Percentiles rank a stretch among this genome's conserved stretches.
These are phyloP conservation scores for Helminthosporium solani DNA, from an alignment of 2,329 filamentous ascomycete species.

Conservation along the genomic window DNA sequence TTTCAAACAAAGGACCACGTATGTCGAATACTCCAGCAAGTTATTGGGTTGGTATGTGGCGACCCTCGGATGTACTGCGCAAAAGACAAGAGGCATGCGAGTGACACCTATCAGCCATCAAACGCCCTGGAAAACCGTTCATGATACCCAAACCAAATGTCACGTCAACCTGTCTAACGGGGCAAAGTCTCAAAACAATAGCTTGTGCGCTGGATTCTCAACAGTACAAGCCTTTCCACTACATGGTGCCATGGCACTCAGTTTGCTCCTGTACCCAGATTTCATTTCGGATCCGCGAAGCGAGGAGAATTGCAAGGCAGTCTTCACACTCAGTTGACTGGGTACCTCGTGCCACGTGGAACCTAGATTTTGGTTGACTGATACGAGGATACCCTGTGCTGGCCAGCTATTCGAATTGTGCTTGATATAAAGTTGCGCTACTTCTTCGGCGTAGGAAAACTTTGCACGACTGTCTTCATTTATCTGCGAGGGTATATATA, in stretches of 20 bases:
- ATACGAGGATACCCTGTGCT: not conserved
- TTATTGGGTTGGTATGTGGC: constrained; percentile 13
- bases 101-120: not conserved
- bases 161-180: no score
- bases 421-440: not conserved
- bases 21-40: constrained; percentile 1
- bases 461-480: no score
- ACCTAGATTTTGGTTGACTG: not conserved
- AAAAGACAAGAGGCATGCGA: constrained; percentile 1
- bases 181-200: no score
- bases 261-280: no score
- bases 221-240: not conserved
- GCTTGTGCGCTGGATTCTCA: not conserved
- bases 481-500: no score
- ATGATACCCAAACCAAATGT: not conserved
- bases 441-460: not conserved
- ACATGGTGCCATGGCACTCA: no score
- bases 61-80: not conserved
- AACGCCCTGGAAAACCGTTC: not conserved
- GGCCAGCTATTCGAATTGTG: not conserved
- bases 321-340: constrained; percentile 3
- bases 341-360: constrained; percentile 1
- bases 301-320: constrained; percentile 9
- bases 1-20: not conserved
- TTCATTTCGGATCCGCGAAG: no score